Percentiles rank a stretch among this genome's conserved stretches.
Conservation (phyloP, 345 rosid species). For the Eucalyptus camaldulensis region DNA sequence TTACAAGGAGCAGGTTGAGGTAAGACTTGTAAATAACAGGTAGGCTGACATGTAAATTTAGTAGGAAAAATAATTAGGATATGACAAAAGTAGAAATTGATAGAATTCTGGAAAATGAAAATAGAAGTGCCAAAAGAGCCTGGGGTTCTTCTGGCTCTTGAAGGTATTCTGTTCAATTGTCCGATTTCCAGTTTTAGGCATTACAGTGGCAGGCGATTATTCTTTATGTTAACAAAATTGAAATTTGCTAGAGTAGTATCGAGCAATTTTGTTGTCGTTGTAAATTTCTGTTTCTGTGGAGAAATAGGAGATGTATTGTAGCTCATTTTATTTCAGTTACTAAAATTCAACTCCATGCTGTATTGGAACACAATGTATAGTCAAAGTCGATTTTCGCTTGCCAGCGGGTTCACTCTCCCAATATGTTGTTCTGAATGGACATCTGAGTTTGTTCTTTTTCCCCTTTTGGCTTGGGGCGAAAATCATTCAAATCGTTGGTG, state of each 20-base stretch:
- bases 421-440: not conserved
- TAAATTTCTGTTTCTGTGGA: not conserved
- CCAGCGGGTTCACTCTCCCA: not conserved
- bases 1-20: constrained; percentile 44
- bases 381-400: not conserved
- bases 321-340: not conserved
- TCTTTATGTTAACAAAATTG: not conserved
- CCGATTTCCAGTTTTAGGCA: not conserved
- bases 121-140: not conserved
- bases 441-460: not conserved
- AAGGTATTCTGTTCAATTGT: not conserved
- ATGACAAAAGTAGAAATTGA: not conserved
- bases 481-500: not conserved
- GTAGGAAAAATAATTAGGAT: not conserved
- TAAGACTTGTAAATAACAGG: constrained; percentile 11
- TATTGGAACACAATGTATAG: not conserved
- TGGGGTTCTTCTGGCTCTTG: not conserved
- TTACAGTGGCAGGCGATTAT: not conserved
- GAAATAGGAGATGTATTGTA: not conserved
- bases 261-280: not conserved
- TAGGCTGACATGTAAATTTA: not conserved
- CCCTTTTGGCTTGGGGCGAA: not conserved
- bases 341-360: not conserved
- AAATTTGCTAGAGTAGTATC: not conserved
- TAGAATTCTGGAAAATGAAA: not conserved